Percentiles rank a stretch among this genome's conserved stretches.
Conservation (phyloP, 2,329 filamentous ascomycete species). For the Zymoseptoria brevis region DNA sequence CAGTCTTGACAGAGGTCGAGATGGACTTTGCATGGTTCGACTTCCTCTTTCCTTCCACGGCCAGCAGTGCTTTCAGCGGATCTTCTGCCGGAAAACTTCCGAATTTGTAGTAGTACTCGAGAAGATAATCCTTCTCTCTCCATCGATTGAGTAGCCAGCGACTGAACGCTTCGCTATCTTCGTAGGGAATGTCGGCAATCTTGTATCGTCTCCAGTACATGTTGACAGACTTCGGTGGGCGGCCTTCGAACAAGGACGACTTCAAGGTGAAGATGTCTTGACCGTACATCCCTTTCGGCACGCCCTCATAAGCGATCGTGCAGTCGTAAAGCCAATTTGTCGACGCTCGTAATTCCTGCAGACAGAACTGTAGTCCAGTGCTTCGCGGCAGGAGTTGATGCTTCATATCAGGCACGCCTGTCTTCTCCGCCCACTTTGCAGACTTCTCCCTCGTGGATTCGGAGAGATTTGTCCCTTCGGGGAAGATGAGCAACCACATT, state of each 20-base stretch:
- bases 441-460: slow-evolving; percentile 63
- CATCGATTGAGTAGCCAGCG: slow-evolving; percentile 78
- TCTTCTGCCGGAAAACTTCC: slow-evolving; percentile 71
- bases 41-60: slow-evolving; percentile 32
- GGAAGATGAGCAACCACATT: slow-evolving; percentile 87
- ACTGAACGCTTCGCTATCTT: slow-evolving; percentile 67
- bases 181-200: slow-evolving; percentile 70
- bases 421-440: slow-evolving; percentile 67
- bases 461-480: slow-evolving; percentile 78
- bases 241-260: slow-evolving; percentile 81
- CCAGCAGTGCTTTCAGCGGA: slow-evolving; percentile 26
- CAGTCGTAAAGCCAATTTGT: slow-evolving; percentile 86
- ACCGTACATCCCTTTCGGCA: slow-evolving; percentile 75
- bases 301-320: slow-evolving; percentile 89
- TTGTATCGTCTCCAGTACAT: slow-evolving; percentile 90
- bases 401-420: slow-evolving; percentile 61
- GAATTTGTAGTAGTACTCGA: slow-evolving; percentile 68
- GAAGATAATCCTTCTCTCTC: slow-evolving; percentile 83
- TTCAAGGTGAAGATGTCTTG: slow-evolving; percentile 82
- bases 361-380: slow-evolving; percentile 70
- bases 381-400: slow-evolving; percentile 71
- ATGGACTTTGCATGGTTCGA: slow-evolving; percentile 37
- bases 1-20: slow-evolving; percentile 42
- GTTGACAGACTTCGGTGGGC: slow-evolving; percentile 88
- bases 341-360: slow-evolving; percentile 64